Evolutionary conservation across 257 asterid species (phyloP).

Genomic region (Handroanthus guayacan): DNA sequence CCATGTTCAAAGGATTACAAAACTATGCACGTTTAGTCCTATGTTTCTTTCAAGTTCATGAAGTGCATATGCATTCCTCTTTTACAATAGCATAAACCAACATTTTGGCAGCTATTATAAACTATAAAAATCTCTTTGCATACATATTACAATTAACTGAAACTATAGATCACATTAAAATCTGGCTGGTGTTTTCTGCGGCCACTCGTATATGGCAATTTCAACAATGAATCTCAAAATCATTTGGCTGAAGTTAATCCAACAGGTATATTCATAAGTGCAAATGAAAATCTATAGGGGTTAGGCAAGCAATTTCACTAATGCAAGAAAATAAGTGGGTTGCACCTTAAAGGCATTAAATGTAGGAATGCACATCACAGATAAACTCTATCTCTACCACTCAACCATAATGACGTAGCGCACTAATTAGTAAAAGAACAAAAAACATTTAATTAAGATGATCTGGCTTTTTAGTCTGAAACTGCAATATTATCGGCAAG

Average conservation of each 20-base stretch:
- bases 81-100: conserved; percentile 14
- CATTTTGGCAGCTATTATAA: conserved; percentile 33
- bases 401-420: conserved; percentile 17
- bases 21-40: conserved; percentile 19
- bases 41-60: conserved; percentile 21
- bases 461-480: conserved; percentile 42
- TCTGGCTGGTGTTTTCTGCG: neutral
- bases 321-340: neutral
- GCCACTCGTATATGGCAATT: neutral
- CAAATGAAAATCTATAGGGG: neutral
- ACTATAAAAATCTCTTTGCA: neutral
- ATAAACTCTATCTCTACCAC: conserved; percentile 19
- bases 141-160: neutral
- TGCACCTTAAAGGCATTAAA: conserved; percentile 17
- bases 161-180: neutral
- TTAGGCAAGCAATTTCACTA: neutral
- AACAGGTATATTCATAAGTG: neutral
- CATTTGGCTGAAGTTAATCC: neutral
- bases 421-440: conserved; percentile 23
- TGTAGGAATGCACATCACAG: neutral
- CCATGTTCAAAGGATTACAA: conserved; percentile 36
- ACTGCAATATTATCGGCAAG: conserved; percentile 54
- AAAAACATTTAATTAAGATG: conserved; percentile 6
- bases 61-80: conserved; percentile 36
- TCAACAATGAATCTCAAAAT: neutral